Evolutionary conservation across 768 basidiomycete species (phyloP).

Genomic region (Suillus sp.): DNA sequence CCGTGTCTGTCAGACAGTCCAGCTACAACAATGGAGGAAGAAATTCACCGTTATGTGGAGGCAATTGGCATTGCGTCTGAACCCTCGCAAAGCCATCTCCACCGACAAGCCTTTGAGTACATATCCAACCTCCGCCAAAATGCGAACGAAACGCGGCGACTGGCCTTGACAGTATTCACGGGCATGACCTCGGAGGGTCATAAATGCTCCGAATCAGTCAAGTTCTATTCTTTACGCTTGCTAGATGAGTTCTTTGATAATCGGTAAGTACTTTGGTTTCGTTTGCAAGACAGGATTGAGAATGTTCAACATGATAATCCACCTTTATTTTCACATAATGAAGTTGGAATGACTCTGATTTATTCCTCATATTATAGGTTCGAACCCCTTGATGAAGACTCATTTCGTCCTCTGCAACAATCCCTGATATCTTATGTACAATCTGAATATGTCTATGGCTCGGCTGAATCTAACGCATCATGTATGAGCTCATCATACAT

Average conservation of each 20-base stretch:
- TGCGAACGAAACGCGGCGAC: conserved; percentile 74
- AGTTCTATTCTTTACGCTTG: conserved; percentile 80
- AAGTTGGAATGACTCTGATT: conserved; percentile 11
- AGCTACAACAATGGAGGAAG: conserved; percentile 60
- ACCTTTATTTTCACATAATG: background rate
- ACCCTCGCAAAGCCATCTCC: conserved; percentile 66
- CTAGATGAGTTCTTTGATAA: conserved; percentile 82
- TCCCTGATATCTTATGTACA: conserved; percentile 81
- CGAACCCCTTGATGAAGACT: conserved; percentile 67
- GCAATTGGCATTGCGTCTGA: conserved; percentile 90
- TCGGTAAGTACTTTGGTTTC: conserved; percentile 54
- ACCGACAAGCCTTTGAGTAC: conserved; percentile 87
- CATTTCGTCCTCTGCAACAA: conserved; percentile 73
- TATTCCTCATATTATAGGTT: conserved; percentile 43
- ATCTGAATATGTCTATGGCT: conserved; percentile 84
- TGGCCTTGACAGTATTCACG: conserved; percentile 75
- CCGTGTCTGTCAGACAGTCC: conserved; percentile 19
- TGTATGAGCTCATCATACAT: conserved; percentile 59
- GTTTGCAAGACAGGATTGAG: background rate
- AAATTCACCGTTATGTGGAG: conserved; percentile 75
- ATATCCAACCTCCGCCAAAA: conserved; percentile 77
- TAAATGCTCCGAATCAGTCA: conserved; percentile 69
- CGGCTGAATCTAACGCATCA: conserved; percentile 76
- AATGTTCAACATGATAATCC: background rate
- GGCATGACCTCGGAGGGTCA: conserved; percentile 63